Evolutionary conservation across 2,329 filamentous ascomycete genomes (phyloP).

Genomic region (Pseudogymnoascus sp.): DNA sequence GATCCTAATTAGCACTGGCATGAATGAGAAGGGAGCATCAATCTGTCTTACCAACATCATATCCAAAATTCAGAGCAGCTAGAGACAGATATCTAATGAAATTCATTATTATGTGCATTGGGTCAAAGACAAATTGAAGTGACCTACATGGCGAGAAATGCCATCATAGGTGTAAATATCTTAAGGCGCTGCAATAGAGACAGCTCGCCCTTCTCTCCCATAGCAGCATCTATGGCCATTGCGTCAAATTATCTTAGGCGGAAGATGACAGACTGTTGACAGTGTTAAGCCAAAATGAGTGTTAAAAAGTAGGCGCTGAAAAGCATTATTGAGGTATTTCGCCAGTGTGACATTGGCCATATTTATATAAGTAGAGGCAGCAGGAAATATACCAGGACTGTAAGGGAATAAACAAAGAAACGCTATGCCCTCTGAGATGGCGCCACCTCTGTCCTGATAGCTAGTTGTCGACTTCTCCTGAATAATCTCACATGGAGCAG

Average conservation of each 20-base stretch:
- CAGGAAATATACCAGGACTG: background rate
- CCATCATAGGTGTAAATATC: background rate
- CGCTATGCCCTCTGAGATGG: background rate
- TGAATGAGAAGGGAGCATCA: background rate
- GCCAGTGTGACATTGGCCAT: background rate
- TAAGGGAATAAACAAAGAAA: background rate
- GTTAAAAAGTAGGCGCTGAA: background rate
- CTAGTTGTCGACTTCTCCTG: background rate
- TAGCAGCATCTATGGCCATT: background rate
- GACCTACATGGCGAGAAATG: background rate
- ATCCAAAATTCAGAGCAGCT: constrained; percentile 6
- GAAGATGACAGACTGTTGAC: background rate
- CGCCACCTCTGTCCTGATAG: background rate
- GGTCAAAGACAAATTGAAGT: background rate
- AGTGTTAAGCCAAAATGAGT: background rate
- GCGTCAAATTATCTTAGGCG: background rate
- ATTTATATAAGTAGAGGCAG: background rate
- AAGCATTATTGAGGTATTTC: background rate
- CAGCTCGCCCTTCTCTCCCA: background rate
- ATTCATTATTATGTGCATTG: background rate
- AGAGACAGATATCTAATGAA: background rate
- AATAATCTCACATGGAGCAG: background rate
- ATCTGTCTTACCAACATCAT: background rate
- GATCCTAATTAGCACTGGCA: background rate
- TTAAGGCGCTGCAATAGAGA: background rate